Conservation (phyloP, 352 stramenopile species). For the Globisporangium yorkense region DNA sequence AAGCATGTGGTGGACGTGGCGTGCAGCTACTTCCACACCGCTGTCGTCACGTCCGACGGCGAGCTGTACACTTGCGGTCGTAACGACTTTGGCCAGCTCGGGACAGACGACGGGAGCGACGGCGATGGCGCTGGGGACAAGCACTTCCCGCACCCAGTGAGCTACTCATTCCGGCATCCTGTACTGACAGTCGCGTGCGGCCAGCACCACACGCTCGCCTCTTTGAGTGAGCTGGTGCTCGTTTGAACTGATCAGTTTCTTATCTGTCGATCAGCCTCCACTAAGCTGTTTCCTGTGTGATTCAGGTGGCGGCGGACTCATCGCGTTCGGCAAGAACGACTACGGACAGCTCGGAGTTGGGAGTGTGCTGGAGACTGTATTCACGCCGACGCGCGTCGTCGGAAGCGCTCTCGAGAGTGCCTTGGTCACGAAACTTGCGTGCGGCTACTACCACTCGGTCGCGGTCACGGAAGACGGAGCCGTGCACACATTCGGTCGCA, state of each 20-base stretch:
- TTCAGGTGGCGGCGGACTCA: slow-evolving; percentile 50
- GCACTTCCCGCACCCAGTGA: slow-evolving; percentile 53
- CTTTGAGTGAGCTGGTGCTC: slow-evolving; percentile 16
- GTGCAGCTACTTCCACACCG: slow-evolving; percentile 92
- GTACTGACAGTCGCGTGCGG: slow-evolving; percentile 82
- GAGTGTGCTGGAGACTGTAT: slow-evolving; percentile 30
- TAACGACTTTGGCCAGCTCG: slow-evolving; percentile 92
- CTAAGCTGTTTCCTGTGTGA: background rate
- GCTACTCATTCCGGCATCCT: slow-evolving; percentile 33
- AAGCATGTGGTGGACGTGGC: slow-evolving; percentile 72
- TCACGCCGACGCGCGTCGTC: slow-evolving; percentile 40
- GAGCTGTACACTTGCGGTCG: slow-evolving; percentile 85
- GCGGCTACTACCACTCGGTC: slow-evolving; percentile 91
- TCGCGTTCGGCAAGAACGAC: slow-evolving; percentile 91
- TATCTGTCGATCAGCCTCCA: background rate
- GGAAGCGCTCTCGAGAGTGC: slow-evolving; percentile 48
- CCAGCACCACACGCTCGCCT: slow-evolving; percentile 86
- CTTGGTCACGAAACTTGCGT: slow-evolving; percentile 71
- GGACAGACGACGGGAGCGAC: slow-evolving; percentile 14
- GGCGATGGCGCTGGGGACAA: slow-evolving; percentile 32
- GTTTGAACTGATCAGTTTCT: background rate
- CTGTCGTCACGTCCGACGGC: slow-evolving; percentile 71
- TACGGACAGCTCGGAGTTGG: slow-evolving; percentile 87
- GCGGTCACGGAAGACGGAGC: slow-evolving; percentile 55
- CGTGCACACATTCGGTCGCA: slow-evolving; percentile 87